Evolutionary conservation across 163 green algal genomes (phyloP).

Genomic region (Chlorella variabilis): DNA sequence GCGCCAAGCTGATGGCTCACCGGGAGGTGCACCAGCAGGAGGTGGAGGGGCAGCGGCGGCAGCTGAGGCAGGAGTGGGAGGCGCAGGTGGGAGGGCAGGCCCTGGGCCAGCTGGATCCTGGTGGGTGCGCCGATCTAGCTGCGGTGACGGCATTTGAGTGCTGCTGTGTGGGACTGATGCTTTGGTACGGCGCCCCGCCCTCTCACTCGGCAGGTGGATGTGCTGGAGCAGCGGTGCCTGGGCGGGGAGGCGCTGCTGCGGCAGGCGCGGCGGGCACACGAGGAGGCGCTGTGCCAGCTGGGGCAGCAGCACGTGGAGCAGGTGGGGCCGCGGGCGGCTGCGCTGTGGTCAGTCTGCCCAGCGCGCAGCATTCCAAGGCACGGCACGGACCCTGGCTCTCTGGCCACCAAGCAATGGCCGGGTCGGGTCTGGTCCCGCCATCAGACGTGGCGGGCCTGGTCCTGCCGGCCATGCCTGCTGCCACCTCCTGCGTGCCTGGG

Average conservation of each 20-base stretch:
- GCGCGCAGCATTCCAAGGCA: too few relatives aligned
- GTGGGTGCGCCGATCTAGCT: too few relatives aligned
- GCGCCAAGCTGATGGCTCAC: constrained; percentile 38
- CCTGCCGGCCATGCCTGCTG: too few relatives aligned
- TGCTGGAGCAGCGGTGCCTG: constrained; percentile 27
- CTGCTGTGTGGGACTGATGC: too few relatives aligned
- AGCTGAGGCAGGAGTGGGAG: constrained; percentile 14
- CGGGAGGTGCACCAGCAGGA: constrained; percentile 25
- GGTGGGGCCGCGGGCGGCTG: neutral
- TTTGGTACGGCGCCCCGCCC: too few relatives aligned
- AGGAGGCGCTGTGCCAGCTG: neutral
- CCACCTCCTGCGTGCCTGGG: too few relatives aligned
- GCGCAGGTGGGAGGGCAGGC: neutral
- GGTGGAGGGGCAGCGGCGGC: constrained; percentile 6
- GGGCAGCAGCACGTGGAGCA: constrained; percentile 7
- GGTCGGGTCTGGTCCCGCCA: too few relatives aligned
- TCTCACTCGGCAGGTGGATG: neutral
- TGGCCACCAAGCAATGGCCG: too few relatives aligned
- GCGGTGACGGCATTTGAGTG: too few relatives aligned
- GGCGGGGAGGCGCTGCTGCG: neutral
- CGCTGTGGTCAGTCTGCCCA: too few relatives aligned
- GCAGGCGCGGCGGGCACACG: neutral
- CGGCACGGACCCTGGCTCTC: too few relatives aligned
- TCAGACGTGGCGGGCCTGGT: too few relatives aligned
- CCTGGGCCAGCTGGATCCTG: neutral